Evolutionary conservation across 2,329 filamentous ascomycete genomes (phyloP), one percentile per base, ranked within the genome.

Genomic region (Zymoseptoria passerinii): DNA sequence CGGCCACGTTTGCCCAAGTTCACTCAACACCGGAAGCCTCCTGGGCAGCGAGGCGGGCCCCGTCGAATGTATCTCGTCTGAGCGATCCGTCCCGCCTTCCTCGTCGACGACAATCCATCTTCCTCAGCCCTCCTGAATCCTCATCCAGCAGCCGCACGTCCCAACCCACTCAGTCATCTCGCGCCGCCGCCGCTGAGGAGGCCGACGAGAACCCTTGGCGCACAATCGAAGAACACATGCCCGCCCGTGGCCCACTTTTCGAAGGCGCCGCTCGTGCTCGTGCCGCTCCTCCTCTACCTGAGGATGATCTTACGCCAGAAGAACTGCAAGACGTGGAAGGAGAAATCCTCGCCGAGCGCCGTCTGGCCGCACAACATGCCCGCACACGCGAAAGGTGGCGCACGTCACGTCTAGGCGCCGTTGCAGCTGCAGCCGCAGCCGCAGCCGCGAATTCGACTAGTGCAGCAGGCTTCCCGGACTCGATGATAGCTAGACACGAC

Each of bases 141-240:
- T 54, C 61, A 5, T 50, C 54, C n/a, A 59, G 59, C 29, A 35
- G 58, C 53, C 28, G 52, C 44, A 50, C 48, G 2, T 29, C 28
- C 1, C 35, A 40, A 10, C 35, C 35, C 9, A 10, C 35, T 40
- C 35, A 40, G 9, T 40, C 35, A 5, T 16, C 35, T 16, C 35
- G 35, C 8, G 5, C 61, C 65, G 8, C 70, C 68, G 28, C 66
- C 64, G 57, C 69, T 66, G 54, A 65, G 29, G 52, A 58, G 20
- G 57, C 61, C 28, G 64, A 74, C 40, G 75, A 78, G 52, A 70
- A 71, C 52, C 75, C 77, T 8, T 79, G 77, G 77, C 75, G 74
- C 50, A 77, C 74, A 3, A 78, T 79, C 50, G 74, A 79, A 65
- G 75, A 76, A 48, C 76, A 76, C 40, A 74, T 78, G 65, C 61